Evolutionary conservation across 2,329 filamentous ascomycete genomes (phyloP).

Genomic region (Knoxdaviesia capensis): DNA sequence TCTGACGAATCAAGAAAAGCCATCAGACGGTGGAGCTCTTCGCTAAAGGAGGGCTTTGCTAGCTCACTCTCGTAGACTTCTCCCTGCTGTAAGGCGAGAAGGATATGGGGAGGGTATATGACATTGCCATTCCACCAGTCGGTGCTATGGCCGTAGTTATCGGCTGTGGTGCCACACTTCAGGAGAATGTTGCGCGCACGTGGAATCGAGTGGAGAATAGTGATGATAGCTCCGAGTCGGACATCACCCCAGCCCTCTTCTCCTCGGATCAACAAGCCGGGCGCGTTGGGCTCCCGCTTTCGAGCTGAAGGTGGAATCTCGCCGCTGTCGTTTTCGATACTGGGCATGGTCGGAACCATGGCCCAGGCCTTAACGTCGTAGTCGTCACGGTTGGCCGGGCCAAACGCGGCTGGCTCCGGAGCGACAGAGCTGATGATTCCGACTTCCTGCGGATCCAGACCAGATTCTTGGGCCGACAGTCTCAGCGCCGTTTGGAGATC

Average conservation of each 20-base stretch:
- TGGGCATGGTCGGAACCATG: constrained; percentile 26
- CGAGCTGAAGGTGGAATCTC: constrained; percentile 5
- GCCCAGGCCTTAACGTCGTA: constrained; percentile 39
- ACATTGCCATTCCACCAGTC: constrained; percentile 42
- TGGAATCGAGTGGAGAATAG: constrained; percentile 40
- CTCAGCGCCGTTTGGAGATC: constrained; percentile 13
- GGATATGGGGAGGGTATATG: constrained; percentile 21
- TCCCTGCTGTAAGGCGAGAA: constrained; percentile 12
- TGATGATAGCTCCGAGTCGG: constrained; percentile 31
- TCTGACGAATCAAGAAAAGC: constrained; percentile 42
- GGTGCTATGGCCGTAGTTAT: constrained; percentile 31
- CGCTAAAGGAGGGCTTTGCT: constrained; percentile 16
- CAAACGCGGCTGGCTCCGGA: constrained; percentile 19
- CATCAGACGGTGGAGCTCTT: constrained; percentile 41
- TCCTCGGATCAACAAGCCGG: constrained; percentile 27
- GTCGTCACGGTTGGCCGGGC: constrained; percentile 33
- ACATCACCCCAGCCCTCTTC: constrained; percentile 8
- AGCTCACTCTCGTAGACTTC: neutral
- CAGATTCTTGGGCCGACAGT: constrained; percentile 4
- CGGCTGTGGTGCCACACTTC: constrained; percentile 16
- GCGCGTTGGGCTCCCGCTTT: constrained; percentile 13
- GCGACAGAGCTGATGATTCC: constrained; percentile 17
- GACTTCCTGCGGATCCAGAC: constrained; percentile 22
- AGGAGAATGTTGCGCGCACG: constrained; percentile 34
- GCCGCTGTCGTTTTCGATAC: constrained; percentile 20